Base-by-base conservation (phyloP, 331 rosid species). In the Cucumis variabilis region DNA sequence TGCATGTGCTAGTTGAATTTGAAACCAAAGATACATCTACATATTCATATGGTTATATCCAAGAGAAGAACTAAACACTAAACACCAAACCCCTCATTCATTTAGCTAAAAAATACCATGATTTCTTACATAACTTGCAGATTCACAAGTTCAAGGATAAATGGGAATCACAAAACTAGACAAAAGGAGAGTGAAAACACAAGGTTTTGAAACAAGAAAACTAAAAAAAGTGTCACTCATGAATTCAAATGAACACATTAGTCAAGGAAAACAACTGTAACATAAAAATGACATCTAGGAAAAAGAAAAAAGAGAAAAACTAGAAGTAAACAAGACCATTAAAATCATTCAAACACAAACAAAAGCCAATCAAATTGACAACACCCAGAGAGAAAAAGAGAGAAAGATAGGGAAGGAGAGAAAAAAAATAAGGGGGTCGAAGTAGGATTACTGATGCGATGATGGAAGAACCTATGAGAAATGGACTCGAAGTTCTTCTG, bases 401-500 rank as follows among this genome's bases (percentile, higher is more conserved):
- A 15, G 62, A 72, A 50, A 25, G 9, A 73, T 17, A 41, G 11
- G 28, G 30, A 73, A 66, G n/a, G n/a, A 66, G 84, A 48, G 77
- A 21, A 1, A 15, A 41, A 53, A 41, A 53, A 19, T 28, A 76
- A 86, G 79, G 71, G 88, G 83, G 83, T 79, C 19, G 69, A 46
- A 58, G 73, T 60, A 71, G 20, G 85, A 90, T n/a, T 50, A 94
- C 98, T 50, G 68, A 93, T 25, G 66, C 95, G 95, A 72, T 93
- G 96, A 58, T 93, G 93, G 90, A 91, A 89, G 90, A 94, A 92
- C 69, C 89, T 90, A 23, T 89, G 93, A 60, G 97, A 87, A 84
- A 93, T 84, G 53, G 96, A 93, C 25, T 93, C 91, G n/a, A 94
- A 92, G 90, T 93, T 93, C 87, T 87, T 92, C 91, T 92, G 98